Evolutionary conservation across 1,284 basidiomycete genomes (phyloP).

Genomic region (Sporisorium reilianum): DNA sequence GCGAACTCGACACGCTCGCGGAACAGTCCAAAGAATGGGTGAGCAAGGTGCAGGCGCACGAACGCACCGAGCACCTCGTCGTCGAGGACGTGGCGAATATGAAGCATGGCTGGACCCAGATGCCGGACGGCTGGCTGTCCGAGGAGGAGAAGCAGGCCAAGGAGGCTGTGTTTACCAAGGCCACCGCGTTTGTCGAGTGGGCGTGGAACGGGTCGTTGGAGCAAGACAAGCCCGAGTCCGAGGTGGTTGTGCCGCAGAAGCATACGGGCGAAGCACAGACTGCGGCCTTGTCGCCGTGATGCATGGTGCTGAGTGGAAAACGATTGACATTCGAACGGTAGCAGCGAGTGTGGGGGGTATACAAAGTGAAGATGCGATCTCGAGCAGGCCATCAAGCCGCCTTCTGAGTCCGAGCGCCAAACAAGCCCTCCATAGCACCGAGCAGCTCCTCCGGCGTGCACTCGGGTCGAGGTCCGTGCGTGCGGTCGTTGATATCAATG

Average conservation of each 20-base stretch:
- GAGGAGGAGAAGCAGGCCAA: conserved; percentile 35
- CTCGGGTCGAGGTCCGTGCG: conserved; percentile 35
- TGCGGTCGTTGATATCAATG: conserved; percentile 45
- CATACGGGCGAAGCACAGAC: conserved; percentile 19
- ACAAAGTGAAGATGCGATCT: background rate
- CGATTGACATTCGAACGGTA: background rate
- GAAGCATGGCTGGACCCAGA: conserved; percentile 55
- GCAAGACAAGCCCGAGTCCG: conserved; percentile 24
- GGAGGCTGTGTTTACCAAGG: conserved; percentile 34
- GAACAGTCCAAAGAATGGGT: conserved; percentile 58
- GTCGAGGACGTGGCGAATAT: conserved; percentile 42
- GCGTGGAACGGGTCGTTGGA: conserved; percentile 29
- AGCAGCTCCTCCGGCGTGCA: conserved; percentile 46
- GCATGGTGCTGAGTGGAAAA: background rate
- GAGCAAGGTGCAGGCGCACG: conserved; percentile 34
- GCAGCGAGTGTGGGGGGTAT: conserved; percentile 2
- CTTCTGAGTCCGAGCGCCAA: conserved; percentile 20
- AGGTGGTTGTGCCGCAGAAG: conserved; percentile 29
- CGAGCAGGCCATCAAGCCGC: background rate
- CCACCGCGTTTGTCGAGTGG: conserved; percentile 39
- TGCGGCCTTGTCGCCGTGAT: conserved; percentile 1
- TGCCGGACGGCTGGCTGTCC: conserved; percentile 50
- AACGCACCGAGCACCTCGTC: conserved; percentile 35
- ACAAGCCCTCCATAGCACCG: conserved; percentile 33
- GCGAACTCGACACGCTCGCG: conserved; percentile 50